Evolutionary conservation across 1,284 basidiomycete genomes (phyloP).

Genomic region (Hortiboletus rubellus): DNA sequence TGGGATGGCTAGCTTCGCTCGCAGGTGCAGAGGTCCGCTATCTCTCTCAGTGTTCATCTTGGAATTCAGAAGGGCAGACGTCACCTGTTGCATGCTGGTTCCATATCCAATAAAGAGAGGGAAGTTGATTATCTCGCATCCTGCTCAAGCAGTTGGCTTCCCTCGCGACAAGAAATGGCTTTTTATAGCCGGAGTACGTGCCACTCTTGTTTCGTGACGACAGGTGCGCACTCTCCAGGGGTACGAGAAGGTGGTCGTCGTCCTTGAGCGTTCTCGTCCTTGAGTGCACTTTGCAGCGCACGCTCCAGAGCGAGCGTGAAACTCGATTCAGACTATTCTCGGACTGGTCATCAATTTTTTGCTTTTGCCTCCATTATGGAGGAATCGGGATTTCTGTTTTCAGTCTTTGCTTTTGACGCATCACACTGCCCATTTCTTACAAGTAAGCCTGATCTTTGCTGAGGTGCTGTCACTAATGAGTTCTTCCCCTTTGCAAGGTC

Average conservation of each 20-base stretch:
- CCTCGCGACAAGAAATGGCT: neutral
- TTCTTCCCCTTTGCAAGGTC: neutral
- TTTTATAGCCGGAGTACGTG: conserved; percentile 1
- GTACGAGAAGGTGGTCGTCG: conserved; percentile 19
- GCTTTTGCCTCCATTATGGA: conserved; percentile 18
- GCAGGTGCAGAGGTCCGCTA: too few species aligned
- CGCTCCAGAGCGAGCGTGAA: conserved; percentile 19
- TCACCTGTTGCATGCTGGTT: neutral
- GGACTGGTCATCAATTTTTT: conserved; percentile 30
- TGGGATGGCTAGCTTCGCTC: neutral
- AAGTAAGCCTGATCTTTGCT: neutral
- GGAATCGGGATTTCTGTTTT: neutral
- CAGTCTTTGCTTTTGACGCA: neutral
- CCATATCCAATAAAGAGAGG: too few species aligned
- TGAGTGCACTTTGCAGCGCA: conserved; percentile 34
- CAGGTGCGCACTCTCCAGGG: conserved; percentile 7
- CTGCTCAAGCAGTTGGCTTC: too few species aligned
- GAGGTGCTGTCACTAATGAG: neutral
- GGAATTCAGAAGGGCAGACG: neutral
- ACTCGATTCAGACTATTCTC: conserved; percentile 40
- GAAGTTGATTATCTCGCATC: neutral
- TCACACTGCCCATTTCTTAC: neutral
- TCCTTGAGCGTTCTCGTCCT: conserved; percentile 10
- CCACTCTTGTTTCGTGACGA: neutral
- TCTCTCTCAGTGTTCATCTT: rapidly evolving